Conservation (phyloP, 371 early-diverging fungal species). For the Saksenaea vasiformis region DNA sequence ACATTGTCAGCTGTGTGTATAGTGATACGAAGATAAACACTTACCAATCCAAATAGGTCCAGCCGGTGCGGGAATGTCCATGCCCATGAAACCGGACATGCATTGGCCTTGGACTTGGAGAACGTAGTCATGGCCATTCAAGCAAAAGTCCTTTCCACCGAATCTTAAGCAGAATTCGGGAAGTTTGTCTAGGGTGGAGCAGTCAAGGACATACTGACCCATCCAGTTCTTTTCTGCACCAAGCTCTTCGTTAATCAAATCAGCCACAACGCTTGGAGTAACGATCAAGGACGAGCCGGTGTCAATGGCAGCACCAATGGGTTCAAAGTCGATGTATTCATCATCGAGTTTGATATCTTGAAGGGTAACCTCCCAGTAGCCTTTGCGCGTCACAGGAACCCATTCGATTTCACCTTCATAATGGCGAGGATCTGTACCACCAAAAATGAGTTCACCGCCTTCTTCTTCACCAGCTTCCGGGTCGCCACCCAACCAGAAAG, state of each 20-base stretch:
- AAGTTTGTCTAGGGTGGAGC: conserved; percentile 60
- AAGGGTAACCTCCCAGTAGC: conserved; percentile 93
- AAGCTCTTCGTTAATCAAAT: conserved; percentile 79
- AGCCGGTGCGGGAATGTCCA: conserved; percentile 75
- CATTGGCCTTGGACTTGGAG: conserved; percentile 82
- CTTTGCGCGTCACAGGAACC: conserved; percentile 84
- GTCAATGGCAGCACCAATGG: conserved; percentile 80
- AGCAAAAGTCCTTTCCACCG: conserved; percentile 65
- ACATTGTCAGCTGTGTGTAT: conserved; percentile 9
- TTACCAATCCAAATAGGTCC: conserved; percentile 69
- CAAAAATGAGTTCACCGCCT: conserved; percentile 86
- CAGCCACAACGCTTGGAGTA: conserved; percentile 73
- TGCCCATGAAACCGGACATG: conserved; percentile 91
- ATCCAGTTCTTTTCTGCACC: conserved; percentile 90
- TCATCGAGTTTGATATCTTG: conserved; percentile 73
- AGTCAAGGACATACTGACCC: conserved; percentile 89
- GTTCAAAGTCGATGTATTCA: conserved; percentile 55
- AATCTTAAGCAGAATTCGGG: conserved; percentile 81
- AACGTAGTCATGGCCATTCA: conserved; percentile 69
- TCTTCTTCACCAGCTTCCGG: conserved; percentile 36
- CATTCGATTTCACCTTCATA: conserved; percentile 77
- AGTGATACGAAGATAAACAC: conserved; percentile 4
- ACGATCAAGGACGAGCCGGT: conserved; percentile 85
- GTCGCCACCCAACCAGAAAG: conserved; percentile 74
- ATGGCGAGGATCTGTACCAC: conserved; percentile 72